phyloP scores from a whole-genome alignment of 2,329 filamentous ascomycete genomes.

The Shiraia bambusicola region DNA sequence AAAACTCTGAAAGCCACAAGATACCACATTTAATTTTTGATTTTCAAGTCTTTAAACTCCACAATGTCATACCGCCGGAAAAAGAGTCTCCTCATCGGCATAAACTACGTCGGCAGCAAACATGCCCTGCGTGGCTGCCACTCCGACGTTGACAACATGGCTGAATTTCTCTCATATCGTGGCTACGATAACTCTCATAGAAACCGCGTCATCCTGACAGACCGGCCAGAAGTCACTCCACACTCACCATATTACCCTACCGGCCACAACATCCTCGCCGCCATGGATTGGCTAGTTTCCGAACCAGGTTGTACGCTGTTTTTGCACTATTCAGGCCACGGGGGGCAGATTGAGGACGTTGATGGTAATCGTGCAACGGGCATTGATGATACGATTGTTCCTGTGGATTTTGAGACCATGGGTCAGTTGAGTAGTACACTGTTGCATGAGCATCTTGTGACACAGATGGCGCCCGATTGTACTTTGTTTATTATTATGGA shows the following conservation, averaged over 20 bases:
- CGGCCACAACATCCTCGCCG: slow-evolving; percentile 52
- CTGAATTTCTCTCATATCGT: slow-evolving; percentile 48
- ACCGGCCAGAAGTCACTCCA: slow-evolving; percentile 36
- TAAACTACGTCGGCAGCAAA: slow-evolving; percentile 52
- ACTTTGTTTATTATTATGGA: slow-evolving; percentile 61
- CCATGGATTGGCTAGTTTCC: slow-evolving; percentile 60
- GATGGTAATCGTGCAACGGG: slow-evolving; percentile 43
- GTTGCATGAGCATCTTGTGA: slow-evolving; percentile 56
- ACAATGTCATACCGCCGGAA: slow-evolving; percentile 30
- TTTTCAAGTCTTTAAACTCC: background rate
- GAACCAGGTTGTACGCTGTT: slow-evolving; percentile 56
- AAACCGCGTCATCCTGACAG: slow-evolving; percentile 50
- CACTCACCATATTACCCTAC: slow-evolving; percentile 42
- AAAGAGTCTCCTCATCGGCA: slow-evolving; percentile 57
- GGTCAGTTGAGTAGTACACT: slow-evolving; percentile 58
- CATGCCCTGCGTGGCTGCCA: slow-evolving; percentile 53
- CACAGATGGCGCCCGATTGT: slow-evolving; percentile 52
- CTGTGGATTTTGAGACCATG: slow-evolving; percentile 53
- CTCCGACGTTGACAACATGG: slow-evolving; percentile 53
- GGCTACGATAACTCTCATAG: slow-evolving; percentile 47
- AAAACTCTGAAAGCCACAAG: background rate
- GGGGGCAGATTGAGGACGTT: slow-evolving; percentile 54
- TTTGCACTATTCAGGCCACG: slow-evolving; percentile 62
- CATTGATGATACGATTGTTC: slow-evolving; percentile 56
- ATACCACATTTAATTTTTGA: background rate